These are phyloP conservation scores for Polytrichum formosum DNA, from an alignment of 225 moss, liverwort and hornwort genomes.

Conservation along the genomic window DNA sequence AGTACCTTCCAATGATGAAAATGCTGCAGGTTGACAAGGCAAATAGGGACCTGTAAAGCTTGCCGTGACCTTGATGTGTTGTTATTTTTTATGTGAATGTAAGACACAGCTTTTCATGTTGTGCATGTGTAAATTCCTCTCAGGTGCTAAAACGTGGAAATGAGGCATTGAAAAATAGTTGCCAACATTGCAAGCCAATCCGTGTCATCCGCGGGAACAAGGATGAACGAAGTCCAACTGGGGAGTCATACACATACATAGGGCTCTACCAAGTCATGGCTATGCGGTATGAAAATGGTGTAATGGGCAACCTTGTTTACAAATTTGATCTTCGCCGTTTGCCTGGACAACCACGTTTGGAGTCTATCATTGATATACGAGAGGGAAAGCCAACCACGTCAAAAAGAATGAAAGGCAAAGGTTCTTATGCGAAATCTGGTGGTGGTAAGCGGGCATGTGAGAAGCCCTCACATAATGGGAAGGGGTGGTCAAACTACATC, in stretches of 20 bases:
- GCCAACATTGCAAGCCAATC: slow-evolving; percentile 4
- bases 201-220: slow-evolving; percentile 9
- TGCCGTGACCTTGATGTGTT: too few species aligned
- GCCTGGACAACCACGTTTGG: slow-evolving; percentile 4
- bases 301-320: slow-evolving; percentile 4
- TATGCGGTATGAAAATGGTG: slow-evolving; percentile 11
- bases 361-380: background rate
- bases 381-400: background rate
- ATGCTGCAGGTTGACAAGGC: too few species aligned
- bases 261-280: slow-evolving; percentile 10
- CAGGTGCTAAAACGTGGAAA: slow-evolving; percentile 13
- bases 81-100: too few species aligned
- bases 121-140: background rate
- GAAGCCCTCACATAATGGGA: background rate
- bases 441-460: background rate
- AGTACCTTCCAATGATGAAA: too few species aligned
- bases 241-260: slow-evolving; percentile 14
- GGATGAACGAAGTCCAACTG: slow-evolving; percentile 3
- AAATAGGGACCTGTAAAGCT: too few species aligned
- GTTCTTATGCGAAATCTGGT: too few species aligned
- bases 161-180: slow-evolving; percentile 14
- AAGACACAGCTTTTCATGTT: too few species aligned
- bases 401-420: background rate
- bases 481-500: background rate
- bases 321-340: slow-evolving; percentile 8